Percentiles rank a stretch among this genome's conserved stretches.
Conservation (phyloP, 441 rosid genomes). For the Gossypium schwendimanii region DNA sequence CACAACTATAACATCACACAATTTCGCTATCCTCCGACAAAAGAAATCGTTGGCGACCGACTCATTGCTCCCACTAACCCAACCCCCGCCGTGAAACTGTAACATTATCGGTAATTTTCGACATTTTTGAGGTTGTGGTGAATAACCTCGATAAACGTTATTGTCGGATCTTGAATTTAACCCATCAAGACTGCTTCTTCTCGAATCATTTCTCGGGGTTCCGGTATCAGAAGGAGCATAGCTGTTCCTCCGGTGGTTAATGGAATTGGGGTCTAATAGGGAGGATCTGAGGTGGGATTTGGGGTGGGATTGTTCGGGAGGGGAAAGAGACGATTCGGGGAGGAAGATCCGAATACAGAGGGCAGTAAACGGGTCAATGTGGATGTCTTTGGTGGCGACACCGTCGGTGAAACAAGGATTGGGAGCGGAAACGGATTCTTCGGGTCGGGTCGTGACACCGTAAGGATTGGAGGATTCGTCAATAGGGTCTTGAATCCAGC, state of each 20-base stretch:
- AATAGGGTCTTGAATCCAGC: slow-evolving; percentile 50
- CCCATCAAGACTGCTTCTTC: slow-evolving; percentile 51
- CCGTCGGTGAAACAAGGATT: slow-evolving; percentile 86
- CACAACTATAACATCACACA: slow-evolving; percentile 74
- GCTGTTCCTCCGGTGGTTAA: slow-evolving; percentile 26
- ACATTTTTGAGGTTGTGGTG: slow-evolving; percentile 36
- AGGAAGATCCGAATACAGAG: slow-evolving; percentile 78
- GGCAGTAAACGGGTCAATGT: slow-evolving; percentile 76
- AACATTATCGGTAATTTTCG: slow-evolving; percentile 66
- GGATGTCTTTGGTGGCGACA: slow-evolving; percentile 91
- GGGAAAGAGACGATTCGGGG: slow-evolving; percentile 70
- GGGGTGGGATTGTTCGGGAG: slow-evolving; percentile 37
- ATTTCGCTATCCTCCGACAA: slow-evolving; percentile 69
- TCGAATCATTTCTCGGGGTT: slow-evolving; percentile 27
- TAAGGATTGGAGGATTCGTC: slow-evolving; percentile 39
- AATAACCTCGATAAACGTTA: slow-evolving; percentile 52
- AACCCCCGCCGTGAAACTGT: slow-evolving; percentile 94
- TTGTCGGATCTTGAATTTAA: slow-evolving; percentile 37
- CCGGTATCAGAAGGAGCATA: slow-evolving; percentile 20
- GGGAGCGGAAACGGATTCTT: slow-evolving; percentile 63
- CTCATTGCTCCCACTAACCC: slow-evolving; percentile 89
- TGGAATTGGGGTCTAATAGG: slow-evolving; percentile 11
- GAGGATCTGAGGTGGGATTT: slow-evolving; percentile 22
- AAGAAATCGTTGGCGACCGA: slow-evolving; percentile 79
- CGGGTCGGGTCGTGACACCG: slow-evolving; percentile 80